phyloP scores from a whole-genome alignment of 2,329 filamentous ascomycete species.

The Elsinoe batatas region DNA sequence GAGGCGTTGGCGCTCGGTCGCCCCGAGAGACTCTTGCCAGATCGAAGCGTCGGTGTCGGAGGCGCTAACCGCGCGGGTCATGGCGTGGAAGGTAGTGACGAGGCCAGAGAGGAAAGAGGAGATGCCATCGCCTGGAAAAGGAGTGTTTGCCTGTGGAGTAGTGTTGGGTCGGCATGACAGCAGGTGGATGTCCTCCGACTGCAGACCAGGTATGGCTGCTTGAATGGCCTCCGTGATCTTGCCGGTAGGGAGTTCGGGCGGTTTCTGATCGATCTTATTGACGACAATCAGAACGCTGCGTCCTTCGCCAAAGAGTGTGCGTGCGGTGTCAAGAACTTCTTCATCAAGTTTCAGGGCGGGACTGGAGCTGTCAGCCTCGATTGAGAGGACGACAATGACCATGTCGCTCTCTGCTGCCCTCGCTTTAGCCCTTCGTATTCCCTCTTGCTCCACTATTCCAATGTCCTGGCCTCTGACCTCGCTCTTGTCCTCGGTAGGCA shows the following conservation, averaged over 20 bases:
- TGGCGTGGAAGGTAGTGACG: constrained; percentile 54
- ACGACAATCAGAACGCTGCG: constrained; percentile 49
- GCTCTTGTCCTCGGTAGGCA: constrained; percentile 18
- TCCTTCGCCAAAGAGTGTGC: constrained; percentile 38
- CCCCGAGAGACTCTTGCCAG: constrained; percentile 76
- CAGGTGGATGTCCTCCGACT: constrained; percentile 41
- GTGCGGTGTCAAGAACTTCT: constrained; percentile 47
- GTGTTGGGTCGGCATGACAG: constrained; percentile 59
- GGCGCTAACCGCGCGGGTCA: constrained; percentile 48
- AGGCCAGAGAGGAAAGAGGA: constrained; percentile 59
- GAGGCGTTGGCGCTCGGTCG: constrained; percentile 79
- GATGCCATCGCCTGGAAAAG: constrained; percentile 52
- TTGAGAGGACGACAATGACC: constrained; percentile 67
- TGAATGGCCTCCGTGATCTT: constrained; percentile 24
- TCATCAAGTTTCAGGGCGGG: constrained; percentile 34
- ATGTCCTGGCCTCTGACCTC: constrained; percentile 34
- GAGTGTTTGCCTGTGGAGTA: constrained; percentile 8
- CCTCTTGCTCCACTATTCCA: constrained; percentile 74
- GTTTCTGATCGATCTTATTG: constrained; percentile 50
- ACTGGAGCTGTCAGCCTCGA: constrained; percentile 43
- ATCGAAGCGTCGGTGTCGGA: constrained; percentile 48
- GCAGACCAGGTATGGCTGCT: constrained; percentile 34
- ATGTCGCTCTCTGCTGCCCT: constrained; percentile 78
- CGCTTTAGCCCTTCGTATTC: constrained; percentile 74
- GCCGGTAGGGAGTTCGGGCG: constrained; percentile 24